Evolutionary conservation across 495 filamentous ascomycete genomes (phyloP), one percentile per base, ranked within the genome.

Genomic region (Amphirosellinia nigrospora): DNA sequence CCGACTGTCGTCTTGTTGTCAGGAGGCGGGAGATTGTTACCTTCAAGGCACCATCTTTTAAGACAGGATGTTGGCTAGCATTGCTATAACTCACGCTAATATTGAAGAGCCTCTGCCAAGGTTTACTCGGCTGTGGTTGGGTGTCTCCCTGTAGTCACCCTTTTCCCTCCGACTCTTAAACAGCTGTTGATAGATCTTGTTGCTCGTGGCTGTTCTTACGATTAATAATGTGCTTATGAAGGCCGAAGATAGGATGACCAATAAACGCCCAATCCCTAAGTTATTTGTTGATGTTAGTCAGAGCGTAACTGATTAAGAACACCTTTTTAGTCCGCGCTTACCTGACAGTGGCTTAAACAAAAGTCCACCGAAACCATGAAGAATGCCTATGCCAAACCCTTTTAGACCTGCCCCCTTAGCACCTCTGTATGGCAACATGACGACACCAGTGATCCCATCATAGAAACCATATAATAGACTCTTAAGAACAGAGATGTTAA

Each of bases 391-490:
- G 34, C 71, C 53, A 30, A 79, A 73, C 16, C 81, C 81, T 4
- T 67, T 59, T 5, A 64, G 72, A 11, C 81, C 81, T 38, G 77
- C 78, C 55, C 79, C 74, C 69, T 76, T 77, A 0, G 76, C 80
- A 19, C 81, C 81, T 58, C 78, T 73, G 50, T 71, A 72, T 2
- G 81, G 81, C 62, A 79, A 74, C n/a, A 68, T 77, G 15, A 80
- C 71, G 23, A 82, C 41, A 9, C 78, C 81, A 8, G 76, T 72
- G n/a, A 79, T 72, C 11, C 79, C 79, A 39, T 80, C 79, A 48
- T 74, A 80, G 36, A 79, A 66, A 8, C 78, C 83, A 52, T 81
- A 80, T 15, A 77, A 80, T 43, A 89, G 82, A 72, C 82, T 80
- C 55, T 59, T 10, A 11, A 59, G 30, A 0, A 36, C 8, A 34